Conservation (phyloP, 345 rosid species). For the Acer negundo region DNA sequence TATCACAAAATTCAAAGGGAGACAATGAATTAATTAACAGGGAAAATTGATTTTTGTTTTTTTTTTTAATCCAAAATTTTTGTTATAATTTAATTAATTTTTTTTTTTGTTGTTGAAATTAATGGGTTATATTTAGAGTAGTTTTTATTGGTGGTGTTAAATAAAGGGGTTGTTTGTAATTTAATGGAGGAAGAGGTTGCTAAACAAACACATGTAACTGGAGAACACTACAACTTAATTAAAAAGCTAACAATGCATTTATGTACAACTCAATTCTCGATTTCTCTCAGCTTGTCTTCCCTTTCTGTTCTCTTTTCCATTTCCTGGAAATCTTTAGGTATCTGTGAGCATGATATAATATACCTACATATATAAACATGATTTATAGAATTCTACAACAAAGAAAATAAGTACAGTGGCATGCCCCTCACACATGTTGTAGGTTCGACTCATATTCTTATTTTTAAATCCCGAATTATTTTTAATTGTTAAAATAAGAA, state of each 20-base stretch:
- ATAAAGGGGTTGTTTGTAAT: slow-evolving; percentile 7
- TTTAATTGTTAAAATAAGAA: too few relatives aligned
- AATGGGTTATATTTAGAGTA: slow-evolving; percentile 14
- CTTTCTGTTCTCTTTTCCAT: not conserved
- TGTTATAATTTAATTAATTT: not conserved
- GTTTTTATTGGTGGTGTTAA: slow-evolving; percentile 10
- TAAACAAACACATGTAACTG: slow-evolving; percentile 12
- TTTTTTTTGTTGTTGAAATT: not conserved
- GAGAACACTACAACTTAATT: not conserved
- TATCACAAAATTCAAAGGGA: not conserved
- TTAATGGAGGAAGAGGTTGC: not conserved
- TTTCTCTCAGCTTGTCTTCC: not conserved
- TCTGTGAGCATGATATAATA: too few relatives aligned
- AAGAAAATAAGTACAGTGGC: too few relatives aligned
- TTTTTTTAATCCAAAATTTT: not conserved
- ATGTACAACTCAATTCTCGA: not conserved
- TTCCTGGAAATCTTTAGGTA: too few relatives aligned
- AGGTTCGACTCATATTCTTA: too few relatives aligned
- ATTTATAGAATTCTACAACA: too few relatives aligned
- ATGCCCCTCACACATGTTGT: too few relatives aligned
- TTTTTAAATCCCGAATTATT: too few relatives aligned
- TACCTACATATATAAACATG: too few relatives aligned
- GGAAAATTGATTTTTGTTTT: not conserved
- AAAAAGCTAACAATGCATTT: not conserved
- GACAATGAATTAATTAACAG: not conserved